Evolutionary conservation across 108 stramenopile species (phyloP).

Genomic region (Fistulifera pelliculosa): DNA sequence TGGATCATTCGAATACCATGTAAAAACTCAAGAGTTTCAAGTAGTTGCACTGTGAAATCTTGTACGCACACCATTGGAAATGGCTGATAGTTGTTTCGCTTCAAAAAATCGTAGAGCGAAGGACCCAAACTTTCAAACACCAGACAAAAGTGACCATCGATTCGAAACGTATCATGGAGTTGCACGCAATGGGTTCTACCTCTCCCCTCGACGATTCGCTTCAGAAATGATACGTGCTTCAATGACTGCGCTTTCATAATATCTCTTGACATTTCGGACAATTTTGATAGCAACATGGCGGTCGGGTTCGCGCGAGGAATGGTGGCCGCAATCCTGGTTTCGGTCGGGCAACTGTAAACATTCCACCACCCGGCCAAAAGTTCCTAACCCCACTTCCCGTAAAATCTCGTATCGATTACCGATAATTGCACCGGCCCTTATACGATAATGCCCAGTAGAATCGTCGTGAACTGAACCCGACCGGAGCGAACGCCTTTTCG

Average conservation of each 20-base stretch:
- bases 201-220: constrained; percentile 67
- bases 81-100: constrained; percentile 76
- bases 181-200: constrained; percentile 70
- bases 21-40: constrained; percentile 89
- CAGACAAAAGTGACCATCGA: constrained; percentile 84
- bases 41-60: constrained; percentile 77
- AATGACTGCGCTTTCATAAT: constrained; percentile 86
- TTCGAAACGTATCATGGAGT: constrained; percentile 71
- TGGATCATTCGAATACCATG: constrained; percentile 89
- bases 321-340: background rate
- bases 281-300: constrained; percentile 88
- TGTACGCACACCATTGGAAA: constrained; percentile 79
- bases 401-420: constrained; percentile 57
- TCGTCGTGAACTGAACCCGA: constrained; percentile 39
- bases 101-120: constrained; percentile 91
- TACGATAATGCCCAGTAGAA: constrained; percentile 56
- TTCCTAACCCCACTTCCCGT: constrained; percentile 87
- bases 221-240: constrained; percentile 89
- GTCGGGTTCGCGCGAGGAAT: too few species aligned
- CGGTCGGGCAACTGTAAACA: constrained; percentile 44
- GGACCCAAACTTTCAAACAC: constrained; percentile 89
- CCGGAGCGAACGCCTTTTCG: background rate
- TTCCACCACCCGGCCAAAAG: constrained; percentile 92
- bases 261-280: constrained; percentile 81
- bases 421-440: constrained; percentile 54